Evolutionary conservation across 2,329 filamentous ascomycete species (phyloP).

Genomic region (Thelonectria discophora): DNA sequence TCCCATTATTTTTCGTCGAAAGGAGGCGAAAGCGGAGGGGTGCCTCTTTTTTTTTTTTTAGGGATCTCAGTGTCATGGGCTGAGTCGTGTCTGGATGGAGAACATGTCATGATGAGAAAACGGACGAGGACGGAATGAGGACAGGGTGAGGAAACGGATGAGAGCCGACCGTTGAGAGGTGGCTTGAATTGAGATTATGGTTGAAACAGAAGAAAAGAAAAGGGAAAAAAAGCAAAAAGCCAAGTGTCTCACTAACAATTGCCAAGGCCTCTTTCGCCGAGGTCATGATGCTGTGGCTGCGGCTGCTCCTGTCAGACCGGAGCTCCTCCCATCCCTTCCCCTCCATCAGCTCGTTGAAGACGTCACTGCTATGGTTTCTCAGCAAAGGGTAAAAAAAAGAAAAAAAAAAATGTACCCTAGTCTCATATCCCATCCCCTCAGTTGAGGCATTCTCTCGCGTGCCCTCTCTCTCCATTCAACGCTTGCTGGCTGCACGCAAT

Average conservation of each 20-base stretch:
- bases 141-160: too few species aligned
- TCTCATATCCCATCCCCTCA: too few species aligned
- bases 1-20: too few species aligned
- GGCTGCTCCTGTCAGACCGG: constrained; percentile 12
- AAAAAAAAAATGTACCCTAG: too few species aligned
- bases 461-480: background rate
- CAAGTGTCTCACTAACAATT: background rate
- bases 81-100: background rate
- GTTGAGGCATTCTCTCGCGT: background rate
- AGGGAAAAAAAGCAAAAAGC: background rate
- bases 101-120: background rate
- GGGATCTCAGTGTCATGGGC: background rate
- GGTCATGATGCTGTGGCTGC: constrained; percentile 37
- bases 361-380: constrained; percentile 2
- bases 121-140: too few species aligned
- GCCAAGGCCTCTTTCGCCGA: background rate
- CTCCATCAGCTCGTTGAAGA: background rate
- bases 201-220: background rate
- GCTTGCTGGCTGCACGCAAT: background rate
- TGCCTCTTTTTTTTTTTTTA: too few species aligned
- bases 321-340: background rate
- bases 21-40: too few species aligned
- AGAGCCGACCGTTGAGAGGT: background rate
- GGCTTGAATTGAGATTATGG: background rate
- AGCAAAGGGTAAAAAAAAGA: too few species aligned